Base-by-base conservation (phyloP, 1,284 basidiomycete genomes). In the Sanghuangporus baumii region DNA sequence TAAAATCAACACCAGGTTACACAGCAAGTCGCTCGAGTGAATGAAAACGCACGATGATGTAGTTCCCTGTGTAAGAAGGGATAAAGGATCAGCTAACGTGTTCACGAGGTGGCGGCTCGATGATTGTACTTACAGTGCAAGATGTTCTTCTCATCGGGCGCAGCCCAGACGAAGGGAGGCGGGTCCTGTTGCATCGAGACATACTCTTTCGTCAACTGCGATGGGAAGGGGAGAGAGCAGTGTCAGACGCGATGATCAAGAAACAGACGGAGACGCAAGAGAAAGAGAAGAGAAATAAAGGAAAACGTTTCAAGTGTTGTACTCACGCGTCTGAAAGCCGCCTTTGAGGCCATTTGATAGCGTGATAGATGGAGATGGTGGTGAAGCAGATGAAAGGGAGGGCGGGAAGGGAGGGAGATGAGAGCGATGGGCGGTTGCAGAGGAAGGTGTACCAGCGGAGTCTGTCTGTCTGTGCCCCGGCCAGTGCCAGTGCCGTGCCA, bases 111-210 rank as follows among this genome's bases (percentile, higher is more conserved):
- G 52, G 40, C 20, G 50, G 31, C 51, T n/a, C 50, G 43, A 36
- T 23, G 47, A 57, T 36, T 50, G 23, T 65, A 80, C 90, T 74
- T 71, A 93, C 90, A 93, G 61, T 81, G 90, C 52, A 97, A 76
- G 67, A 97, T 95, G 75, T 98, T 96, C 86, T 94, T 96, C 82
- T 97, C 95, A 69, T 96, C 93, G 34, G 95, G 95, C 50, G 85
- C 84, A 48, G 94, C 94, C 88, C 92, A 96, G 54, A 96, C 89
- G 75, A 94, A 96, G 64, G 94, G 94, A 2, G 95, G 95, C 31
- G 95, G 93, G 66, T 94, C 91, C 73, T 81, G 91, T 77, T 96
- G 94, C 94, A 98, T 97, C 58, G 84, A 79, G 71, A 93, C 84
- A 75, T 91, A 96, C 81, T 98, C 95, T 77, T 96, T 94, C 51